Base-by-base conservation (phyloP, 2,329 filamentous ascomycete genomes). In the Aspergillus quadricinctus region DNA sequence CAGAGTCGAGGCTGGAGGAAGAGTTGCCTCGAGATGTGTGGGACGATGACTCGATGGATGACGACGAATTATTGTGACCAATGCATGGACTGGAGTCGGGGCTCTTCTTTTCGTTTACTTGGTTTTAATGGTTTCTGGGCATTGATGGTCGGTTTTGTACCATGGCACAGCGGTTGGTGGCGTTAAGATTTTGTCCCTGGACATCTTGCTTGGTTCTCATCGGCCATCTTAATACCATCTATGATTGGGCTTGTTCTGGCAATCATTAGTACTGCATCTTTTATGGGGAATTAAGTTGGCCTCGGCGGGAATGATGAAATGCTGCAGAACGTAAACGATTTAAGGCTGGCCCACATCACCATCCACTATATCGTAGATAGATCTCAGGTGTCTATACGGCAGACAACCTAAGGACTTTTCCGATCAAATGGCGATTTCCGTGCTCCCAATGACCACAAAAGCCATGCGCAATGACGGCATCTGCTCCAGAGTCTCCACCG, bases 1-100 rank as follows among this genome's bases (percentile, higher is more conserved):
- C 52, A 23, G 25, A 23, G 14, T 25, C 35, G 21, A 27, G 27
- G 7, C 21, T 29, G 29, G 29, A 19, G 19, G 21, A 46, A 17
- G 43, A 45, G 50, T 11, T 25, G 43, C 43, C 43, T 27, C 43
- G 11, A 17, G 43, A 7, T 6, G 49, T 48, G 23, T 49, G 40
- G 50, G 61, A 50, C 2, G 56, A 64, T 23, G 64, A 61, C 2
- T 69, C 68, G 2, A 73, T 73, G 65, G 70, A 73, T 25, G 64
- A 68, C 52, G 70, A 72, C 58, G 70, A 72, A 61, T 64, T 61
- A 58, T 58, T 72, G 55, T 70, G 54, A 55, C 28, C 21, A 52
- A 46, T 53, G 4, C 43, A 46, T 46, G 23, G 8, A 14, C 19
- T 46, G 43, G 43, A 23, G 43, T 46, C 23, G 43, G 21, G 21